phyloP scores from a whole-genome alignment of 2,329 filamentous ascomycete genomes.

The Aspergillus sp. region DNA sequence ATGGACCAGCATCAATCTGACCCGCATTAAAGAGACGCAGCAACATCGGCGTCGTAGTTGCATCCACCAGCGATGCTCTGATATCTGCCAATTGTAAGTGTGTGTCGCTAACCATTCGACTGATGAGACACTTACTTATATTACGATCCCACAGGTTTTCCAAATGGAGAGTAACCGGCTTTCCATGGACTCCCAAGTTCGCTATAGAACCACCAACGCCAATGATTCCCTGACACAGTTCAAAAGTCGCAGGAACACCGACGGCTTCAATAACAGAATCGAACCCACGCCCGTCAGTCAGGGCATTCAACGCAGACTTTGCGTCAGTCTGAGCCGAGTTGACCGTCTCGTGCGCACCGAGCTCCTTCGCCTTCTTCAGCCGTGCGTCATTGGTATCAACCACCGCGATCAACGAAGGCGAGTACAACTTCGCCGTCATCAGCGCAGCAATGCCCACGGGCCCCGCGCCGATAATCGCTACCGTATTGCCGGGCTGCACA shows the following conservation, averaged over 20 bases:
- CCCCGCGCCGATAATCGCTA: slow-evolving; percentile 2
- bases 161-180: background rate
- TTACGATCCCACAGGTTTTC: background rate
- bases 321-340: background rate
- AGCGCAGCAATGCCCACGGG: slow-evolving; percentile 5
- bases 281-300: background rate
- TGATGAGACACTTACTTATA: background rate
- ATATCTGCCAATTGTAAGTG: background rate
- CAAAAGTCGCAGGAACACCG: background rate
- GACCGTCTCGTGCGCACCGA: background rate
- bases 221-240: background rate
- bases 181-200: background rate
- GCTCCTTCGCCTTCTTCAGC: background rate
- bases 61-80: background rate
- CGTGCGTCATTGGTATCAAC: background rate
- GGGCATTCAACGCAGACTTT: background rate
- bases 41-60: background rate
- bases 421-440: background rate
- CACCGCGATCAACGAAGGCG: background rate
- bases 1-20: background rate
- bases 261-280: background rate
- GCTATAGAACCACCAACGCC: background rate
- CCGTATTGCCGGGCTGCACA: slow-evolving; percentile 18
- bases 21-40: background rate
- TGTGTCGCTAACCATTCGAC: background rate